Percentiles rank a stretch among this genome's conserved stretches.
phyloP scores from a whole-genome alignment of 2,329 filamentous ascomycete genomes.

The Diaporthe sp. region DNA sequence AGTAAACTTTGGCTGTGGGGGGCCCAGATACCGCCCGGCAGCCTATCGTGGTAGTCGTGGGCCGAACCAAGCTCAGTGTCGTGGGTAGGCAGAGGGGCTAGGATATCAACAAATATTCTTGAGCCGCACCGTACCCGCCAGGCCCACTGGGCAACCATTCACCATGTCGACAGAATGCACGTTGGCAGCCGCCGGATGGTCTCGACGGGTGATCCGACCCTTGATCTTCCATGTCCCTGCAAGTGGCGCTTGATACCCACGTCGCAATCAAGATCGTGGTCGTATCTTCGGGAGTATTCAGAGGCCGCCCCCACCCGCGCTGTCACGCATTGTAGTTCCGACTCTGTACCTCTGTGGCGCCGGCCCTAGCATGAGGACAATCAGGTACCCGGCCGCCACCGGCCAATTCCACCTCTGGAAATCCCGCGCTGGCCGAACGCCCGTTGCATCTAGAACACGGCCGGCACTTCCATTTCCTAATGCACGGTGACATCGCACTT shows the following conservation, averaged over 20 bases:
- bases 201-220: conserved; percentile 44
- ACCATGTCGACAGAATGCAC: conserved; percentile 51
- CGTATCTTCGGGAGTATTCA: conserved; percentile 22
- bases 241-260: conserved; percentile 50
- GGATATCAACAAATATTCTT: conserved; percentile 12
- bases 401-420: not conserved
- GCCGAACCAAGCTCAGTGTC: not conserved
- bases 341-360: conserved; percentile 7
- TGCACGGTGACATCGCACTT: conserved; percentile 4
- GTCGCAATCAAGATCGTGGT: conserved; percentile 17
- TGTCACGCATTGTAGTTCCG: not conserved
- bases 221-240: conserved; percentile 47
- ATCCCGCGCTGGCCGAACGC: conserved; percentile 6
- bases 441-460: conserved; percentile 27
- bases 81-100: conserved; percentile 10
- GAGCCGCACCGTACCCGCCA: not conserved
- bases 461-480: conserved; percentile 14
- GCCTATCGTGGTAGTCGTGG: not conserved
- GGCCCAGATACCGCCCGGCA: not conserved
- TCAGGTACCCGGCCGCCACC: conserved; percentile 13
- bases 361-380: not conserved
- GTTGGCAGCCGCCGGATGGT: conserved; percentile 49
- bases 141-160: conserved; percentile 43
- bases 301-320: not conserved
- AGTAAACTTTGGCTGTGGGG: not conserved